A percentile compares a stretch with the other conserved stretches of the same genome.
phyloP scores from a whole-genome alignment of 768 basidiomycete species.

The Symmetrospora coprosmae region DNA sequence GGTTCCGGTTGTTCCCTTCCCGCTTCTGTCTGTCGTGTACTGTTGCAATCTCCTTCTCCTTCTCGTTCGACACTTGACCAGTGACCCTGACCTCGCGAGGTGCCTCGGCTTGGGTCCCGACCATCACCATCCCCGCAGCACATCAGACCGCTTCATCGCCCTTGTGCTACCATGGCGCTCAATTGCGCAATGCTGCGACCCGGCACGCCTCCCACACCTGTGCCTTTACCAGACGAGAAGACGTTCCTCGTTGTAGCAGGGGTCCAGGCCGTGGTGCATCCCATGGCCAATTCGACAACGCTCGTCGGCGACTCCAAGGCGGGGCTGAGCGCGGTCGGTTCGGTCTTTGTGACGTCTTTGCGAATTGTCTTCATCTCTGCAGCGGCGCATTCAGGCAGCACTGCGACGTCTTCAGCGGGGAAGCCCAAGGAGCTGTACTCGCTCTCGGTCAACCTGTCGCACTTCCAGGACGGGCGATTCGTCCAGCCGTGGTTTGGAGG shows the following conservation, averaged over 20 bases:
- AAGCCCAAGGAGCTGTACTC: not conserved
- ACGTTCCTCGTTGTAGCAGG: not conserved
- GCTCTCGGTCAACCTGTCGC: slow-evolving; percentile 12
- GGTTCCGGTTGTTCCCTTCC: too few relatives aligned
- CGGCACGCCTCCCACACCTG: not conserved
- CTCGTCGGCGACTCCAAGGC: too few relatives aligned
- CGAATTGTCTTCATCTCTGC: slow-evolving; percentile 23
- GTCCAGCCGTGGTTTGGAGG: slow-evolving; percentile 25
- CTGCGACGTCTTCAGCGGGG: not conserved
- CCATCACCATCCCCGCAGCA: too few relatives aligned
- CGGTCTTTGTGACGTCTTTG: slow-evolving; percentile 10
- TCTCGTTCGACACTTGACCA: too few relatives aligned
- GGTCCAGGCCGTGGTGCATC: not conserved
- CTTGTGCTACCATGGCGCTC: not conserved
- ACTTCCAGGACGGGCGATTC: slow-evolving; percentile 20
- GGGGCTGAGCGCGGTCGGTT: not conserved
- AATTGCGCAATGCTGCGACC: not conserved
- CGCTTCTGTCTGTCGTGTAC: too few relatives aligned
- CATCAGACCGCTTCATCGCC: too few relatives aligned
- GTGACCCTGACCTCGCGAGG: too few relatives aligned
- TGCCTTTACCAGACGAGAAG: not conserved
- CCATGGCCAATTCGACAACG: too few relatives aligned
- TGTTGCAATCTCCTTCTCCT: too few relatives aligned
- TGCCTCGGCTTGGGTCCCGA: too few relatives aligned
- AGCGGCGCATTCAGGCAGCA: too few relatives aligned